Base-by-base conservation (phyloP, 1,139 yeast species). In the Saccharomyces uvarum region DNA sequence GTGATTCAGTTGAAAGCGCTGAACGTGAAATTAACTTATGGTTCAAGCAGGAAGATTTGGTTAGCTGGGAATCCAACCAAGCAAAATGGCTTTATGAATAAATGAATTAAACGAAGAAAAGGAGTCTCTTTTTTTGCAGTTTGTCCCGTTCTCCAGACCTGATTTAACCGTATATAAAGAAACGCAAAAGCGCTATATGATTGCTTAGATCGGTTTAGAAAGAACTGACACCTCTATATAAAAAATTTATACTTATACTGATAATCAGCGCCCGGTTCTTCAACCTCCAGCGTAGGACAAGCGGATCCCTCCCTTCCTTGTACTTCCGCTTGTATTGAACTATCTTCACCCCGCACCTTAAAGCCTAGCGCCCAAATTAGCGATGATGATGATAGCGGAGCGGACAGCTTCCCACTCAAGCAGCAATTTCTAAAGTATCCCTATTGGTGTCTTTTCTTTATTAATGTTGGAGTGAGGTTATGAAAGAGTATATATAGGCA, bases 1-100 rank as follows among this genome's bases (percentile, higher is more conserved):
- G 98, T 65, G 99, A 95, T 83, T 89, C 98, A 64, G 99, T 95
- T 72, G 99, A 91, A 80, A 80, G 86, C 67, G 99, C 99, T 72
- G 78, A 89, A 76, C 88, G 88, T 82, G 99, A 95, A 83, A 93
- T 95, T 67, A 84, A 74, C 68, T 82, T 95, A 73, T 95, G 99
- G 99, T 95, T 95, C 95, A 89, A 89, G 85, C 82, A 86, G 77
- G 97, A 90, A 77, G 99, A 95, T 81, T 79, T 95, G 70, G 87
- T 84, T 73, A 89, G 87, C 69, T 93, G 90, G 95, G 87, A 86
- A 78, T 84, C 93, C 66, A 82, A 95, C 73, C 73, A 82, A 77
- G 75, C 79, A 78, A 81, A 84, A 64, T 90, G 97, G 97, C 81
- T 93, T 77, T 93, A 93, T 86, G 98, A 91, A 79, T 89, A 86